A percentile compares a stretch with the other conserved stretches of the same genome.
phyloP scores from a whole-genome alignment of 208 protist genomes.

The Trypanosoma lewisi region DNA sequence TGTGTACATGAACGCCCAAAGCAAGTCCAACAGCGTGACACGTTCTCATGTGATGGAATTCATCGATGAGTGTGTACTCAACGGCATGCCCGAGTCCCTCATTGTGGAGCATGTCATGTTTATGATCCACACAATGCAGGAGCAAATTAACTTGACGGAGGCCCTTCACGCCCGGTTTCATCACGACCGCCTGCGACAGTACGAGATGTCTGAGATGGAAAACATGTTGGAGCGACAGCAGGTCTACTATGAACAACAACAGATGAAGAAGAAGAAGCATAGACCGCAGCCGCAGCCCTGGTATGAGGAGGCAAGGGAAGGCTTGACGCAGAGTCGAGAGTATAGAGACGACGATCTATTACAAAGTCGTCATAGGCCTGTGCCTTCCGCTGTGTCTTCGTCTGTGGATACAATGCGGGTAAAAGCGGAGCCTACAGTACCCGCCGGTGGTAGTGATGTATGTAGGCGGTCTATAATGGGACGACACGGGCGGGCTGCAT shows the following conservation, averaged over 20 bases:
- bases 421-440: not conserved
- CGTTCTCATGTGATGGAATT: slow-evolving; percentile 62
- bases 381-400: too few species aligned
- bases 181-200: slow-evolving; percentile 52
- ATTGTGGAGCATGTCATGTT: slow-evolving; percentile 77
- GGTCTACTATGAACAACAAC: slow-evolving; percentile 14
- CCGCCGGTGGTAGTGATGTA: too few species aligned
- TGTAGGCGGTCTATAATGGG: not conserved
- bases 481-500: slow-evolving; percentile 4
- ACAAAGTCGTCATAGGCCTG: too few species aligned
- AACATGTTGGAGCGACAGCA: slow-evolving; percentile 55
- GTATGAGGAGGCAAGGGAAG: not conserved
- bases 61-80: slow-evolving; percentile 64
- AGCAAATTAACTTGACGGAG: slow-evolving; percentile 54
- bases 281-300: not conserved
- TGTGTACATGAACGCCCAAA: not conserved
- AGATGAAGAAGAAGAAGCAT: not conserved
- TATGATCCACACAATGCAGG: slow-evolving; percentile 75
- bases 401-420: too few species aligned
- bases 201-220: slow-evolving; percentile 46
- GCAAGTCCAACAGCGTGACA: not conserved
- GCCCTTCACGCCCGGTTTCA: slow-evolving; percentile 59
- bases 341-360: too few species aligned
- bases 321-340: not conserved
- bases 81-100: slow-evolving; percentile 54